A percentile compares a stretch with the other conserved stretches of the same genome.
These are phyloP conservation scores for Peronospora belbahrii DNA, from an alignment of 352 stramenopile species.

Conservation along the genomic window DNA sequence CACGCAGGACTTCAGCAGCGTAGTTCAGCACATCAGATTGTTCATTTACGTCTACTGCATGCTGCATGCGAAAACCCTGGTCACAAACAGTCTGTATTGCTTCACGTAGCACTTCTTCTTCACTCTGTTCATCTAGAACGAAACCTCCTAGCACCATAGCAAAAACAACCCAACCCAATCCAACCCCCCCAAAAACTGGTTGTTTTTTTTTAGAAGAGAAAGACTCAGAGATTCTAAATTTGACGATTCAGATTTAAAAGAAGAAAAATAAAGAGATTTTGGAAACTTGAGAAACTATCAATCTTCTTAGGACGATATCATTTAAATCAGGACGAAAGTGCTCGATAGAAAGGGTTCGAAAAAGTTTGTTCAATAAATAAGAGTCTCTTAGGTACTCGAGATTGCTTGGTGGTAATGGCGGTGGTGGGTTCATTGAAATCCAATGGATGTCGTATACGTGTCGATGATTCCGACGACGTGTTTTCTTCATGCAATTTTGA, in stretches of 20 bases:
- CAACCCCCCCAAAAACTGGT: too few species aligned
- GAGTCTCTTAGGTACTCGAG: too few species aligned
- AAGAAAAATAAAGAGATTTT: too few species aligned
- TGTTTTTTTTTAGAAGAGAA: constrained; percentile 8
- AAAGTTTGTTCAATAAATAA: constrained; percentile 25
- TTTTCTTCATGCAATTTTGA: not conserved
- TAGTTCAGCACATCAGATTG: constrained; percentile 73
- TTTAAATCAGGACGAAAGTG: constrained; percentile 17
- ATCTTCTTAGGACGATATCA: too few species aligned
- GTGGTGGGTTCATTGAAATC: too few species aligned
- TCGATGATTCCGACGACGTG: constrained; percentile 2
- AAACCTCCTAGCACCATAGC: constrained; percentile 18
- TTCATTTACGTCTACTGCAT: constrained; percentile 62
- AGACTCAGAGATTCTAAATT: not conserved
- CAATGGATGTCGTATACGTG: constrained; percentile 11
- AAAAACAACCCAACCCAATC: too few species aligned
- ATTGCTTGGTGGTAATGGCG: too few species aligned
- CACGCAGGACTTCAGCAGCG: constrained; percentile 71
- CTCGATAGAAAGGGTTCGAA: constrained; percentile 9
- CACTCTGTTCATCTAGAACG: constrained; percentile 56
- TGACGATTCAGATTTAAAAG: not conserved
- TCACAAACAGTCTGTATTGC: constrained; percentile 62
- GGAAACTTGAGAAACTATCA: too few species aligned
- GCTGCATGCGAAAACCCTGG: constrained; percentile 84
- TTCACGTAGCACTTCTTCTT: constrained; percentile 66